Conservation (phyloP, 441 rosid genomes). For the Pelargonium citronellum region DNA sequence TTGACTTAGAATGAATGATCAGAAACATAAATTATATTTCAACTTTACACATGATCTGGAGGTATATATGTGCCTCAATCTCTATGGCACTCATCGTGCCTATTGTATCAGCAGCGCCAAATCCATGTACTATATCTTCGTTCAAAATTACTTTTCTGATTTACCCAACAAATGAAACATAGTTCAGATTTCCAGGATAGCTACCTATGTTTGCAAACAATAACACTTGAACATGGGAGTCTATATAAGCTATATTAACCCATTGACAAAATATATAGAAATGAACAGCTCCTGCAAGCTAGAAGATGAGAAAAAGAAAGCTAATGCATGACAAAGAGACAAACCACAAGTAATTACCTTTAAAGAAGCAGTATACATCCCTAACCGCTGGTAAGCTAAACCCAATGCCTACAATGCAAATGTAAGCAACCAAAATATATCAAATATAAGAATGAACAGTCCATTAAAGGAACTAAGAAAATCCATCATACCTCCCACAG, state of each 20-base stretch:
- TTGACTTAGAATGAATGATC: background rate
- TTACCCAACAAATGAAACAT: background rate
- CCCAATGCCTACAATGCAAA: constrained; percentile 64
- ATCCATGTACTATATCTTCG: background rate
- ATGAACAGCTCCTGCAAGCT: background rate
- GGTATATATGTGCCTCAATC: background rate
- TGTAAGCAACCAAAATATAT: constrained; percentile 11
- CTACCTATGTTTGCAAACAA: background rate
- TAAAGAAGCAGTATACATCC: constrained; percentile 88
- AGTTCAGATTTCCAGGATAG: background rate
- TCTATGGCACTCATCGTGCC: background rate
- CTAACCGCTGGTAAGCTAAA: constrained; percentile 85
- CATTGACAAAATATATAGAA: background rate
- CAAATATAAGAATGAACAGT: background rate
- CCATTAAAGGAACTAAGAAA: constrained; percentile 10
- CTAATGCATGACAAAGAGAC: constrained; percentile 12
- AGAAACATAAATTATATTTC: background rate
- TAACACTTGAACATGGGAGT: background rate
- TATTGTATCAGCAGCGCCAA: background rate
- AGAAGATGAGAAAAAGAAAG: constrained; percentile 7
- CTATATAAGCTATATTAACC: background rate
- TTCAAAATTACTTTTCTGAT: background rate
- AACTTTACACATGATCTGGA: background rate
- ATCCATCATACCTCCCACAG: constrained; percentile 71
- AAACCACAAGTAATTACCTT: constrained; percentile 41